Percentiles rank a stretch among this genome's conserved stretches.
Evolutionary conservation across 176 grass and related monocot species (phyloP).

Genomic region (Avena atlantica): DNA sequence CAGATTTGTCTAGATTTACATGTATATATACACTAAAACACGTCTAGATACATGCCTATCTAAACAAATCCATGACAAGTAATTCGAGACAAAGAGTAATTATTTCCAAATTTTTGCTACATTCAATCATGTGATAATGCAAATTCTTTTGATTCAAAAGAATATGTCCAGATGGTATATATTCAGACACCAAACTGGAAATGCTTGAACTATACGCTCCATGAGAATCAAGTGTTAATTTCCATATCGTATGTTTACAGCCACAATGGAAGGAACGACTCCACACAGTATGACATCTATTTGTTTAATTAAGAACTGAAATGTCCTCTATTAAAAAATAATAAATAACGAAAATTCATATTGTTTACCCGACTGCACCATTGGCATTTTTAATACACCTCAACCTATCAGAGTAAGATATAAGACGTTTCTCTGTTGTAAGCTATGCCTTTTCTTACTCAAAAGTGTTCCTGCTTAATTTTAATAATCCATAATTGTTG

Average conservation of each 20-base stretch:
- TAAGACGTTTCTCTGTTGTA: not conserved
- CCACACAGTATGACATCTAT: not conserved
- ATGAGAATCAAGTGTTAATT: not conserved
- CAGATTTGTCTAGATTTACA: no score
- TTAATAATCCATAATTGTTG: not conserved
- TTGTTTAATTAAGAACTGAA: not conserved
- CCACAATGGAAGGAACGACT: not conserved
- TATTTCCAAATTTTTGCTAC: not conserved
- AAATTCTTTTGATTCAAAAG: not conserved
- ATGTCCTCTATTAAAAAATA: not conserved
- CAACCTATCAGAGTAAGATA: not conserved
- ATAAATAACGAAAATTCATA: not conserved
- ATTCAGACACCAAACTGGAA: not conserved
- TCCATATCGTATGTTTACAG: not conserved
- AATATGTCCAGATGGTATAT: not conserved
- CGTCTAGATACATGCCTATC: no score
- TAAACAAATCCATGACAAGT: no score
- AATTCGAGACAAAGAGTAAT: no score
- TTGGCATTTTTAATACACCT: not conserved
- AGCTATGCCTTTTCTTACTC: not conserved
- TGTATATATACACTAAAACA: no score
- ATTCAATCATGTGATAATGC: conserved; percentile 44
- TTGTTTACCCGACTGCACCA: not conserved
- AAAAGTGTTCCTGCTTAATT: not conserved
- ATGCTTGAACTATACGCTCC: not conserved